Evolutionary conservation across 495 filamentous ascomycete genomes (phyloP).

Genomic region (Penicillium lividum): DNA sequence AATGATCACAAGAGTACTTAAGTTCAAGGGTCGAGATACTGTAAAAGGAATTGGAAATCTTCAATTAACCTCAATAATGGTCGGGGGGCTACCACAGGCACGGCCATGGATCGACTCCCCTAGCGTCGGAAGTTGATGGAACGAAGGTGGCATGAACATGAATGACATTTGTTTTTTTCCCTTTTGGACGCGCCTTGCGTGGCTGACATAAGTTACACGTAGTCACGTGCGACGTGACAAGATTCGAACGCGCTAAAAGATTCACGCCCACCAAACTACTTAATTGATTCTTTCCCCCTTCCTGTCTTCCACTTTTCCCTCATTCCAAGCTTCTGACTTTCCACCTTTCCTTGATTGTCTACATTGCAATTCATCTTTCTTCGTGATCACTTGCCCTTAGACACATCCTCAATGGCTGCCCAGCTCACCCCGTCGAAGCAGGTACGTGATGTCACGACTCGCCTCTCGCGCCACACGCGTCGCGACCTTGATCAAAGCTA

Average conservation of each 20-base stretch:
- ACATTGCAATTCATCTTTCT: conserved; percentile 23
- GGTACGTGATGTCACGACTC: conserved; percentile 56
- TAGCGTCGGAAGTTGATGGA: conserved; percentile 33
- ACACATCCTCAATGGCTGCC: conserved; percentile 59
- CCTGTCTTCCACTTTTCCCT: conserved; percentile 31
- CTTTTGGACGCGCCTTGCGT: conserved; percentile 23
- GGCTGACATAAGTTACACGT: conserved; percentile 21
- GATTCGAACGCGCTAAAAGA: conserved; percentile 46
- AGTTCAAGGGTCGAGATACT: too few species aligned
- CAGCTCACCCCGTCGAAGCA: conserved; percentile 85
- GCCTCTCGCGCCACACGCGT: conserved; percentile 43
- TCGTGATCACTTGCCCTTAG: conserved; percentile 12
- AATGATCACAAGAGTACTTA: not conserved
- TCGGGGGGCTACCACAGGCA: conserved; percentile 23
- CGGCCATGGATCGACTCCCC: conserved; percentile 31
- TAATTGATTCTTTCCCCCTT: conserved; percentile 34
- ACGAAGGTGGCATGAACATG: conserved; percentile 30
- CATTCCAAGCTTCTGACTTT: conserved; percentile 27
- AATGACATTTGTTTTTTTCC: conserved; percentile 7
- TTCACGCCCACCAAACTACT: conserved; percentile 35
- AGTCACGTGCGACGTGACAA: conserved; percentile 51
- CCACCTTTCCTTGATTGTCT: conserved; percentile 23
- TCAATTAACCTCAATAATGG: conserved; percentile 3
- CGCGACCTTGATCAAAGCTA: conserved; percentile 22
- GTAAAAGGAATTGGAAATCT: not conserved